These are phyloP conservation scores for Ramalina intermedia DNA, from an alignment of 495 filamentous ascomycete species.

Conservation along the genomic window DNA sequence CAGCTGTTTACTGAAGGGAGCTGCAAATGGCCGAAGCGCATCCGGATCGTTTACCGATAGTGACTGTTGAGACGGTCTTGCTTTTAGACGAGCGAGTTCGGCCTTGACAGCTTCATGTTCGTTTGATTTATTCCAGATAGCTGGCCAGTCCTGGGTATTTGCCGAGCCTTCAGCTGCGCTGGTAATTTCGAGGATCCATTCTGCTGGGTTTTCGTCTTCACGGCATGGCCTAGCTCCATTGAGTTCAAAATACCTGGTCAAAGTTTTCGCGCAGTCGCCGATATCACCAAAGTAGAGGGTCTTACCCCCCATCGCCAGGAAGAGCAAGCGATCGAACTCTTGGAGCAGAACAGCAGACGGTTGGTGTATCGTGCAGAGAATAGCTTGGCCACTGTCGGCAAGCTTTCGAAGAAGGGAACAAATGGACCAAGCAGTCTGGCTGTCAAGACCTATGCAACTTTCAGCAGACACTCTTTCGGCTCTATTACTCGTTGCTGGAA, in stretches of 20 bases:
- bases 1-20: slow-evolving; percentile 40
- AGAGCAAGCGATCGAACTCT: slow-evolving; percentile 54
- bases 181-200: slow-evolving; percentile 58
- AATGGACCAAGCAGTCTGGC: slow-evolving; percentile 48
- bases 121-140: slow-evolving; percentile 39
- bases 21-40: slow-evolving; percentile 40
- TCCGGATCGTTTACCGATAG: slow-evolving; percentile 16
- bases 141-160: slow-evolving; percentile 44
- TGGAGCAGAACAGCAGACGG: slow-evolving; percentile 67
- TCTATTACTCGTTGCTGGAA: too few species aligned
- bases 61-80: slow-evolving; percentile 3
- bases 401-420: slow-evolving; percentile 51
- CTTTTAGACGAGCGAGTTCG: slow-evolving; percentile 44
- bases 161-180: slow-evolving; percentile 49
- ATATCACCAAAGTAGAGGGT: slow-evolving; percentile 53
- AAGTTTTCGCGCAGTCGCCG: slow-evolving; percentile 33
- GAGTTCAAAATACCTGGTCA: slow-evolving; percentile 49
- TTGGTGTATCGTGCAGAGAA: slow-evolving; percentile 66
- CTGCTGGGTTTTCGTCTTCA: slow-evolving; percentile 44
- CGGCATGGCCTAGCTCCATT: slow-evolving; percentile 48
- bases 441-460: slow-evolving; percentile 38
- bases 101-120: slow-evolving; percentile 28
- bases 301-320: slow-evolving; percentile 48
- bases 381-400: slow-evolving; percentile 51
- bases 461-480: too few species aligned